These are phyloP conservation scores for Paramecium caudatum DNA, from an alignment of 73 alveolate genomes.

Conservation along the genomic window DNA sequence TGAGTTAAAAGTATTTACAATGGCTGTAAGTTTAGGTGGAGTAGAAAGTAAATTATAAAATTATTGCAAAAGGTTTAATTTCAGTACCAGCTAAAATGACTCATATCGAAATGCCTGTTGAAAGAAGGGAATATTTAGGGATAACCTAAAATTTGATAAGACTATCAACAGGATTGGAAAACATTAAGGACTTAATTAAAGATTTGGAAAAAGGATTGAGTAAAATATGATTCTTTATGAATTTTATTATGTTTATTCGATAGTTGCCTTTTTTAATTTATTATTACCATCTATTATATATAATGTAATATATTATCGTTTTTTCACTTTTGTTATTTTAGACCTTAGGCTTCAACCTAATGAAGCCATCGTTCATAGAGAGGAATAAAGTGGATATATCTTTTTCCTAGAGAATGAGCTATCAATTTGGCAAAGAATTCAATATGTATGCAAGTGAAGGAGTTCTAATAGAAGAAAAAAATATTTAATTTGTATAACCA, in stretches of 20 bases:
- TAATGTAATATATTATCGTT: slow-evolving; percentile 39
- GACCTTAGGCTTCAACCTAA: slow-evolving; percentile 1
- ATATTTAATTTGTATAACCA: slow-evolving; percentile 51
- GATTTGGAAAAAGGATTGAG: slow-evolving; percentile 91
- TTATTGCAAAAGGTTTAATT: slow-evolving; percentile 55
- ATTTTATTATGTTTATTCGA: too few species aligned
- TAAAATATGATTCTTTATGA: slow-evolving; percentile 1
- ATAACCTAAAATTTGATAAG: slow-evolving; percentile 90
- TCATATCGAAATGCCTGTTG: slow-evolving; percentile 93
- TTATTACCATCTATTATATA: too few species aligned
- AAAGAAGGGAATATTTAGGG: slow-evolving; percentile 90
- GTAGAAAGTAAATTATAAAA: slow-evolving; percentile 85
- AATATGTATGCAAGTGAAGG: slow-evolving; percentile 35
- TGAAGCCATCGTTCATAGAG: slow-evolving; percentile 7
- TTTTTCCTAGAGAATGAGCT: slow-evolving; percentile 41
- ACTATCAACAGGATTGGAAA: slow-evolving; percentile 93
- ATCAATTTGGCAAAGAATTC: slow-evolving; percentile 21
- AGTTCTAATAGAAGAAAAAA: not conserved
- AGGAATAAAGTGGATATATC: slow-evolving; percentile 48
- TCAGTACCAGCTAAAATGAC: slow-evolving; percentile 91
- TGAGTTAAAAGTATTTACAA: slow-evolving; percentile 84
- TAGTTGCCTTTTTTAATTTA: too few species aligned
- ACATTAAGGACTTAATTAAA: slow-evolving; percentile 87
- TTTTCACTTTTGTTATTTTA: slow-evolving; percentile 15
- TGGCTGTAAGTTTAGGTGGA: slow-evolving; percentile 97